Evolutionary conservation across 2,329 filamentous ascomycete genomes (phyloP), one percentile per base, ranked within the genome.

Genomic region (Beauveria varroae): DNA sequence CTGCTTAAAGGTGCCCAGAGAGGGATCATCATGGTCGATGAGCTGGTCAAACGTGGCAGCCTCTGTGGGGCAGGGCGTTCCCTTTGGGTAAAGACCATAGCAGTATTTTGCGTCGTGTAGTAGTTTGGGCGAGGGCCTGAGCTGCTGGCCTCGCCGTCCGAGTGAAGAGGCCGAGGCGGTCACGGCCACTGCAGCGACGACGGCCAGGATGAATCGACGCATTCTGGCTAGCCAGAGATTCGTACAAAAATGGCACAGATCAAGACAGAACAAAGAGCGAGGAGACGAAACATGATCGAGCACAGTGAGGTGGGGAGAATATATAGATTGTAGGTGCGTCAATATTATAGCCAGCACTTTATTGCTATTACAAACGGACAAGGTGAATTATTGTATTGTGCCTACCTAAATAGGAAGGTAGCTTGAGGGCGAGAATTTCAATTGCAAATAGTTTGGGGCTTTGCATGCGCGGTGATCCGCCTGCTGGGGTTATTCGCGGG

Each of bases 1-100:
- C 56, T 91, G 78, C 44, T 82, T 73, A 72, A 92, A 95, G 3
- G 76, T 83, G 34, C 74, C 87, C 14, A 82, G 70, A 16, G 72
- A 72, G 0, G 82, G 81, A 65, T 85, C 73, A 6, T 76, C 71
- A 69, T 87, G 85, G 67, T 87, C 83, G 53, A 86, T 79, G 61
- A 81, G 73, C 69, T 86, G 84, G 63, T 80, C 69, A 63, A 85
- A 86, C 24, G 64, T 66, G 55, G 58, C 66, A 2, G 30, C n/a
- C 44, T 57, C 34, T 16, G 52, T 63, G 5, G 55, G 55, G 40
- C 58, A 62, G 9, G 49, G 40, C 9, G 9, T n/a, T 5, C 50
- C 50, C 9, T 5, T 16, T 8, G 61, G 61, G 22, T 54, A 58
- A n/a, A 62, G 47, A 5, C 55, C 55, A 7, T 34, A 51, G 43